A percentile compares a stretch with the other conserved stretches of the same genome.
These are phyloP conservation scores for Lentinula boryana DNA, from an alignment of 768 basidiomycete species.

Conservation along the genomic window DNA sequence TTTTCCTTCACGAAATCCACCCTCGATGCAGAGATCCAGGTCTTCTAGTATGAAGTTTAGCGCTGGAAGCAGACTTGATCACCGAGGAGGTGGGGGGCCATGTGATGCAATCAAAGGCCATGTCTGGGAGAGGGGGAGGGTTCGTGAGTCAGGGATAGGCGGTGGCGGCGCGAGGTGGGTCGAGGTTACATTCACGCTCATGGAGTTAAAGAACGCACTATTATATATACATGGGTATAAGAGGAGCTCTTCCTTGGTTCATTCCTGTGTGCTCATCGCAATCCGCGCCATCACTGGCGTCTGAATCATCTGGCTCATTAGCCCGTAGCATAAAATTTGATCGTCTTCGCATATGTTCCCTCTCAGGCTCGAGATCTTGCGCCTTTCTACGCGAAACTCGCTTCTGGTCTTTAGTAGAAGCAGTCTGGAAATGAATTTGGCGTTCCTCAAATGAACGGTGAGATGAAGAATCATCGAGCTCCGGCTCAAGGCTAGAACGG, in stretches of 20 bases:
- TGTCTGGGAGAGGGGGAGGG: background rate
- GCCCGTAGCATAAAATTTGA: background rate
- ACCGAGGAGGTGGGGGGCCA: background rate
- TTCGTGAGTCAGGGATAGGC: background rate
- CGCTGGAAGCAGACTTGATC: background rate
- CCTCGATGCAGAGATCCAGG: background rate
- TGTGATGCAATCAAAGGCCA: background rate
- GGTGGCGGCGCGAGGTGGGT: background rate
- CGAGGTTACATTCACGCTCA: background rate
- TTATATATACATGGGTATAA: background rate
- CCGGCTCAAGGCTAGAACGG: background rate
- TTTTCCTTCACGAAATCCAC: background rate
- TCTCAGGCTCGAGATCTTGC: background rate
- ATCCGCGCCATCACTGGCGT: background rate
- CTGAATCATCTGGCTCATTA: constrained; percentile 6
- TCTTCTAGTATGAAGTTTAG: background rate
- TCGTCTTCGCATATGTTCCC: background rate
- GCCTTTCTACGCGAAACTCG: background rate
- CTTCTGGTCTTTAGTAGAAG: background rate
- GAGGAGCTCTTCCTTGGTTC: background rate
- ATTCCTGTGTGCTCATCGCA: background rate
- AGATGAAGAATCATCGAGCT: background rate
- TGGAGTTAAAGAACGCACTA: background rate
- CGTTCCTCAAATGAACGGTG: background rate
- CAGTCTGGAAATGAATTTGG: too few species aligned